phyloP scores from a whole-genome alignment of 2,329 filamentous ascomycete genomes.

The Taxawa tesnikishii region DNA sequence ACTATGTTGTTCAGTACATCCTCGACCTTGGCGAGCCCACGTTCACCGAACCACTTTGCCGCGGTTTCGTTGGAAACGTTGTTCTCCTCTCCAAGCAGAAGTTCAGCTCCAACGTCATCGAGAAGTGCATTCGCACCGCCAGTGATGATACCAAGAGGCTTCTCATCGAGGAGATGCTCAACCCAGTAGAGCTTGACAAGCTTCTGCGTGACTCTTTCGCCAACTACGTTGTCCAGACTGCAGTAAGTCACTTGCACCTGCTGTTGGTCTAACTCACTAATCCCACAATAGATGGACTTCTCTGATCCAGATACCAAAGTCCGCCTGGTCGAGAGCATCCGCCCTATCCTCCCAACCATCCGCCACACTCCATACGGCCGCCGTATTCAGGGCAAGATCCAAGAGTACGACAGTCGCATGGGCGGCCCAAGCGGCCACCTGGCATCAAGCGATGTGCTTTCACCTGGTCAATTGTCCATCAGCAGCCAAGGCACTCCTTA shows the following conservation, averaged over 20 bases:
- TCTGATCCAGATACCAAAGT: constrained; percentile 61
- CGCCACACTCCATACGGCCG: constrained; percentile 89
- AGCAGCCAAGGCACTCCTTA: background rate
- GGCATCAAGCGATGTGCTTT: constrained; percentile 1
- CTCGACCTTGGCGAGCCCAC: constrained; percentile 76
- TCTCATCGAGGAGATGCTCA: constrained; percentile 73
- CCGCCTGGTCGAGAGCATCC: constrained; percentile 70
- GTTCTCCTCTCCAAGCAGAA: constrained; percentile 78
- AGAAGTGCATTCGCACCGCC: constrained; percentile 79
- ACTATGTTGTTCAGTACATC: constrained; percentile 98
- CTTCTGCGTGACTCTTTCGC: constrained; percentile 86
- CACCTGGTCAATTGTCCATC: constrained; percentile 1
- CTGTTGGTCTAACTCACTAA: background rate
- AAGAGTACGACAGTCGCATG: constrained; percentile 33
- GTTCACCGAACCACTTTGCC: constrained; percentile 82
- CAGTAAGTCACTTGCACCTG: constrained; percentile 22
- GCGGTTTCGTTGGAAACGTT: constrained; percentile 64
- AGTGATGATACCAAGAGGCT: constrained; percentile 60
- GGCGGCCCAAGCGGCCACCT: constrained; percentile 4
- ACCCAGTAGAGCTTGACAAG: constrained; percentile 66
- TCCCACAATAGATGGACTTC: constrained; percentile 49
- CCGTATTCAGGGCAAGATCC: constrained; percentile 82
- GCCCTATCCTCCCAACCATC: constrained; percentile 71
- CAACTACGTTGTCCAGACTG: constrained; percentile 97
- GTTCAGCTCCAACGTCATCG: constrained; percentile 98